Conservation (phyloP, 176 grass and related monocot species). For the Cenchrus americanus region DNA sequence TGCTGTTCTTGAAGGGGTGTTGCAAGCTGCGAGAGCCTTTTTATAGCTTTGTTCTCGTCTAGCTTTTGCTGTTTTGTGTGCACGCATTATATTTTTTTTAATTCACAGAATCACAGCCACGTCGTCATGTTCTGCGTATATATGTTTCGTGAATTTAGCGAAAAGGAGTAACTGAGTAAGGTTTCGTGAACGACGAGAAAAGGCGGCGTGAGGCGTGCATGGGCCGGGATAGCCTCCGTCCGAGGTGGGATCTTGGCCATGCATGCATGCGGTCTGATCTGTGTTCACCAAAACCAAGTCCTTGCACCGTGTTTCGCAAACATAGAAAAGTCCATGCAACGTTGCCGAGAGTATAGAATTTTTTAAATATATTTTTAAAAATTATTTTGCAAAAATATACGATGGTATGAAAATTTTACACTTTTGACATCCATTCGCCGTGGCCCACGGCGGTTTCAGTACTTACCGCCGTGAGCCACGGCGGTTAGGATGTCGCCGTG, state of each 20-base stretch:
- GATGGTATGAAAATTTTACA: too few relatives aligned
- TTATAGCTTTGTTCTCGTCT: background rate
- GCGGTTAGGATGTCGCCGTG: too few relatives aligned
- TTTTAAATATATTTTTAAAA: too few relatives aligned
- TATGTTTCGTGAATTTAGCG: background rate
- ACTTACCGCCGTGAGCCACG: too few relatives aligned
- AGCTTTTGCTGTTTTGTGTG: background rate
- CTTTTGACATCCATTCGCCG: too few relatives aligned
- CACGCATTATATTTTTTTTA: background rate
- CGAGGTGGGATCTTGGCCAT: constrained; percentile 21
- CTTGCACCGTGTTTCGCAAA: too few relatives aligned
- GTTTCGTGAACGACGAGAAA: background rate
- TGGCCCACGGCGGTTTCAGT: too few relatives aligned
- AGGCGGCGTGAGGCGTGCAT: background rate
- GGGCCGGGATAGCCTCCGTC: background rate
- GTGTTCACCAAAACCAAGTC: too few relatives aligned
- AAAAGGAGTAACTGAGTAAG: background rate
- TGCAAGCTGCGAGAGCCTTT: background rate
- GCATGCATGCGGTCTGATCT: background rate
- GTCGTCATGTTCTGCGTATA: background rate
- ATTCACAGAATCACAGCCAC: background rate
- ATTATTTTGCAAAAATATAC: too few relatives aligned
- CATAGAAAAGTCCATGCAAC: too few relatives aligned
- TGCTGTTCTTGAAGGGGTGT: background rate
- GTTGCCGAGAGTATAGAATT: too few relatives aligned